Conservation (phyloP, 1,284 basidiomycete genomes). For the Stereum hirsutum region DNA sequence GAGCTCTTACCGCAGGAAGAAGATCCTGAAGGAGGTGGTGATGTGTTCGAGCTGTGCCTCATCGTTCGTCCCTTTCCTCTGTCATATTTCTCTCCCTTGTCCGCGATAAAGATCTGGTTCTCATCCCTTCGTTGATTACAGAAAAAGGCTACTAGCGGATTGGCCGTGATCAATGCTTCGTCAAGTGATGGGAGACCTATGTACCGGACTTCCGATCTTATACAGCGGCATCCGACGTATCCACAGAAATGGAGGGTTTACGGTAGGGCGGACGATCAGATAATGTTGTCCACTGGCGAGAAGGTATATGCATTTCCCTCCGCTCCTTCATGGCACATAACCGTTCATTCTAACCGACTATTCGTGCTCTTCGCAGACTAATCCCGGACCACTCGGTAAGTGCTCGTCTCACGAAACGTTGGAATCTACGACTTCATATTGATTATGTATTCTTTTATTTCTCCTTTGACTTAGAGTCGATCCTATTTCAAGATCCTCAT, state of each 20-base stretch:
- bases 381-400: slow-evolving; percentile 14
- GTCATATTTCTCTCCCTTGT: neutral
- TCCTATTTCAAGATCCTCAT: slow-evolving; percentile 8
- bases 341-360: too few relatives aligned
- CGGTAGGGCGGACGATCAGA: slow-evolving; percentile 34
- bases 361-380: slow-evolving; percentile 14
- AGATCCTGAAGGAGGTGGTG: slow-evolving; percentile 4
- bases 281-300: slow-evolving; percentile 34
- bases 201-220: slow-evolving; percentile 27
- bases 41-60: neutral
- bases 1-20: slow-evolving; percentile 10
- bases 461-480: slow-evolving; percentile 6
- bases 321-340: slow-evolving; percentile 2
- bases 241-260: slow-evolving; percentile 28
- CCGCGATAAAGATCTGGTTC: neutral
- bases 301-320: slow-evolving; percentile 21
- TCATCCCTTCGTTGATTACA: neutral
- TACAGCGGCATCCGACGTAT: slow-evolving; percentile 30
- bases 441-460: slow-evolving; percentile 4
- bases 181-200: slow-evolving; percentile 13
- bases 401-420: too few relatives aligned
- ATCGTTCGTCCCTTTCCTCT: neutral
- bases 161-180: slow-evolving; percentile 13
- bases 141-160: neutral
- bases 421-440: slow-evolving; percentile 1